Conservation (phyloP, 768 basidiomycete genomes). For the Lanmaoa pseudosensibilis region DNA sequence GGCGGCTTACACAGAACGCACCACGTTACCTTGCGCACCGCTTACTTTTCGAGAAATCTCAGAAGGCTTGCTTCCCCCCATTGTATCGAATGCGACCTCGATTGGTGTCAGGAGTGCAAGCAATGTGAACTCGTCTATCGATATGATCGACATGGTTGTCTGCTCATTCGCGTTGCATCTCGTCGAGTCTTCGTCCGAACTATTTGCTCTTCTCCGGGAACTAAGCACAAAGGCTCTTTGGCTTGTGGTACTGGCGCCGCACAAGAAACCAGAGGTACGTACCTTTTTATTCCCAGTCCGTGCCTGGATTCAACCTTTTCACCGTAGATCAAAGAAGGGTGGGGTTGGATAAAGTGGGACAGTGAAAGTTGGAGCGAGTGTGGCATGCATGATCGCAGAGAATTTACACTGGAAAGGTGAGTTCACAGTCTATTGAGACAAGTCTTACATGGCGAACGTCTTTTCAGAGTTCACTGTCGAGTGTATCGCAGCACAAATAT, state of each 20-base stretch:
- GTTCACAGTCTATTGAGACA: background rate
- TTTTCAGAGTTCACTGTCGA: conserved; percentile 30
- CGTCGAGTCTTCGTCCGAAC: conserved; percentile 55
- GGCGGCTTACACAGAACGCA: conserved; percentile 56
- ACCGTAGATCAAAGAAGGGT: conserved; percentile 58
- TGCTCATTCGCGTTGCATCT: conserved; percentile 79
- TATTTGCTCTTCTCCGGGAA: conserved; percentile 66
- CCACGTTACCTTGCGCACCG: conserved; percentile 51
- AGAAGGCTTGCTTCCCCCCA: conserved; percentile 49
- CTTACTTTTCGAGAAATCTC: conserved; percentile 66
- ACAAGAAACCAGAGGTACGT: conserved; percentile 72
- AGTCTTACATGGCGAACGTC: background rate
- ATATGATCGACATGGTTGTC: conserved; percentile 57
- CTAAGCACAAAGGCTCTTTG: conserved; percentile 60
- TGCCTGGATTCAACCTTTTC: background rate
- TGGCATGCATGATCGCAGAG: conserved; percentile 39
- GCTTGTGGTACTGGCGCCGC: conserved; percentile 70
- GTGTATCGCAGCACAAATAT: conserved; percentile 29
- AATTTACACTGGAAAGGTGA: conserved; percentile 51
- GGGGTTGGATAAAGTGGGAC: conserved; percentile 69
- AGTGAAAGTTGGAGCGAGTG: conserved; percentile 46
- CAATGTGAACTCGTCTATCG: background rate
- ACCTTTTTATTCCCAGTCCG: background rate
- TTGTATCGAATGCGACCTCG: conserved; percentile 11
- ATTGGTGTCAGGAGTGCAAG: background rate